Evolutionary conservation across 2,329 filamentous ascomycete genomes (phyloP), one percentile per base, ranked within the genome.

Genomic region (Colletotrichum viniferum): DNA sequence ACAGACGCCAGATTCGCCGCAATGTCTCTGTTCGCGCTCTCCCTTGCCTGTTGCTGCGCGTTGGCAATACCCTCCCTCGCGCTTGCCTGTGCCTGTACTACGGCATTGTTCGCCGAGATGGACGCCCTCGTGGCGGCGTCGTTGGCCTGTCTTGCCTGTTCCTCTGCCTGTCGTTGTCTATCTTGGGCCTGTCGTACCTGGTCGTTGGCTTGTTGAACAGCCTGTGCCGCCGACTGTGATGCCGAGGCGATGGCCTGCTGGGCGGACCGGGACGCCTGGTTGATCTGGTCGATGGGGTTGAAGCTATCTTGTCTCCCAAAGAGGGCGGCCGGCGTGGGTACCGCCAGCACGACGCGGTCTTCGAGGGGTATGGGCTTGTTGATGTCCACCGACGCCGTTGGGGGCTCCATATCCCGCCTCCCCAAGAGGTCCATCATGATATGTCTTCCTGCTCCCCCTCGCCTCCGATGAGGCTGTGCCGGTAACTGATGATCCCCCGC

Each of bases 111-210:
- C 48, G 79, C 77, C 38, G 75, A 81, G 38, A 83, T 79, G 5
- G 77, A 78, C 4, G 79, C 80, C 71, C 83, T 81, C 18, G 78
- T 73, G 30, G 78, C 77, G 13, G 77, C 67, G 4, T 81, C 73
- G 48, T 66, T 71, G 43, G 79, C 78, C 68, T 77, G 74, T 69
- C 78, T 77, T 4, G 77, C 79, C n/a, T 76, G 70, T 6, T 73
- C 73, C 26, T 71, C 76, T 55, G 76, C 76, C 74, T 77, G 76
- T 63, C 78, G 75, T 9, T 78, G 78, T 18, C 77, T 76, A 61
- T 81, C 79, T 67, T 78, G 76, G 18, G 79, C 79, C 73, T 78
- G 76, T 65, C 79, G 79, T 4, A 77, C 77, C 56, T 78, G 78
- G 21, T 79, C 73, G 64, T 78, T 76, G 62, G 81, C 76, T 55